Evolutionary conservation across 495 filamentous ascomycete species (phyloP), one percentile per base, ranked within the genome.

Genomic region (Penicillium tannophilum): DNA sequence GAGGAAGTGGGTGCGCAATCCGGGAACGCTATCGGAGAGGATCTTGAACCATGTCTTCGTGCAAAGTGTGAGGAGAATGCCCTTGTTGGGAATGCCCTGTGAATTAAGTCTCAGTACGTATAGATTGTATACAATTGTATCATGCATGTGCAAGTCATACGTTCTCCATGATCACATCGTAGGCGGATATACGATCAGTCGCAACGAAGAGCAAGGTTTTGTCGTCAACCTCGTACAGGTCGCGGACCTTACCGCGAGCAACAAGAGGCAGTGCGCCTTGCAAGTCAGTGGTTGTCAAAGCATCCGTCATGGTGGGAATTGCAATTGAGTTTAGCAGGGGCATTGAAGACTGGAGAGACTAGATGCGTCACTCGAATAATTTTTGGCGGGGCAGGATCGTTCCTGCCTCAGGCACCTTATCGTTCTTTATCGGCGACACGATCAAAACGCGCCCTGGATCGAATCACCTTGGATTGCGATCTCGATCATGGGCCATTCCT

Each of bases 171-270:
- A 96, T 84, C 63, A 96, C 90, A 82, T 97, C 93, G 79, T 90
- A 96, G 52, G 93, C 93, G 54, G 90, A 96, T 76, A 97, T 95
- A 60, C 93, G 88, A 72, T 98, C 93, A 20, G 88, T 89, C 17
- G 94, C 87, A 42, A 95, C 86, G 73, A 98, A 95, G 42, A 97
- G 87, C 7, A 97, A 82, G 2, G 88, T 90, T 54, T 85, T 76
- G 23, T 86, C 78, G 70, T 92, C 86, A 54, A 95, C 73, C 55
- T 85, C 80, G 67, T 91, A 97, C 20, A 97, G 74, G 65, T 93
- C 89, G 60, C 92, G 84, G 42, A 96, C 91, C 76, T 96, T 96
- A 57, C 91, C 88, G 30, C 80, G 76, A 39, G 84, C 82, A 39
- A 90, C 62, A 16, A 84, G 77, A 6, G 78, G 82, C 52, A 90